These are phyloP conservation scores for Alnus rubra DNA, from an alignment of 306 rosid genomes.

Conservation along the genomic window DNA sequence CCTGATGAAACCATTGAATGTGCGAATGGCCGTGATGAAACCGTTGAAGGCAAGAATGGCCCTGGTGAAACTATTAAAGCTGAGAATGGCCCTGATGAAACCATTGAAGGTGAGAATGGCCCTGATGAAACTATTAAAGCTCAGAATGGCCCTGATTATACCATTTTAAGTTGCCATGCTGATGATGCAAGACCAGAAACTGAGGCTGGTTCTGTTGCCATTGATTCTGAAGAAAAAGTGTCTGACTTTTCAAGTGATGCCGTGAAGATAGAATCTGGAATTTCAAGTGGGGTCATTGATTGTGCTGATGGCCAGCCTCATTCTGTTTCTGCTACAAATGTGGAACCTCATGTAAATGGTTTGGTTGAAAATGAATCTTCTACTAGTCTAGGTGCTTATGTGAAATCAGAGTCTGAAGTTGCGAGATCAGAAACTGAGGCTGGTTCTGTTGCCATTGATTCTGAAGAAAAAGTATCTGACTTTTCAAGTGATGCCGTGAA, in stretches of 20 bases:
- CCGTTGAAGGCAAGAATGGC: conserved; percentile 11
- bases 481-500: conserved; percentile 2
- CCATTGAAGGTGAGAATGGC: background rate
- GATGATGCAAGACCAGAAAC: conserved; percentile 23
- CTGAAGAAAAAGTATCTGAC: conserved; percentile 22
- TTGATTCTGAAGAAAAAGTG: conserved; percentile 22
- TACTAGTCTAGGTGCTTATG: conserved; percentile 10
- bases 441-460: conserved; percentile 12
- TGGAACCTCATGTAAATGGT: background rate
- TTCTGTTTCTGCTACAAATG: conserved; percentile 13
- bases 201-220: conserved; percentile 8
- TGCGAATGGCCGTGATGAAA: conserved; percentile 18
- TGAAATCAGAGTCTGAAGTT: conserved; percentile 24
- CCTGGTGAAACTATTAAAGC: background rate
- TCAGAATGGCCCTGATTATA: background rate
- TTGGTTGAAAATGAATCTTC: conserved; percentile 17
- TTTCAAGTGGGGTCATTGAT: conserved; percentile 22
- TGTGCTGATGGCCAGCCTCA: conserved; percentile 12
- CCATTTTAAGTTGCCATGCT: conserved; percentile 1
- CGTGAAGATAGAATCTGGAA: conserved; percentile 7
- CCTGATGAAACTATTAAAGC: background rate
- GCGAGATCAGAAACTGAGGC: conserved; percentile 19
- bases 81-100: conserved; percentile 6
- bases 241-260: conserved; percentile 14
- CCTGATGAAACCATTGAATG: background rate